Evolutionary conservation across 2,329 filamentous ascomycete genomes (phyloP).

Genomic region (Ophiocordyceps polyrhachis-furcata): DNA sequence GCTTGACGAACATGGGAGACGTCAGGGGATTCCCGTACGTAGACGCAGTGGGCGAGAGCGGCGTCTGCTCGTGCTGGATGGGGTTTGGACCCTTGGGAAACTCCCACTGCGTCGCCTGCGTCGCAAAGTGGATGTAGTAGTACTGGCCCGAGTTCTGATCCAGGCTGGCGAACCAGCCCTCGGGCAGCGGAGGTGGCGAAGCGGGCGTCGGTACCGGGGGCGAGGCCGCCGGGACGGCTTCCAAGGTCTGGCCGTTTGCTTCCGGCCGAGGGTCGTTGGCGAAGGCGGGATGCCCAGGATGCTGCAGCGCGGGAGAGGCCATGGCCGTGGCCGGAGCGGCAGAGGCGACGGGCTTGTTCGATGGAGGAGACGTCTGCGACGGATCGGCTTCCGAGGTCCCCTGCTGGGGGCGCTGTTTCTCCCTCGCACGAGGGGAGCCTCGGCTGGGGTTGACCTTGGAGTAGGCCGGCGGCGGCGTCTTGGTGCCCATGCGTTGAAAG

Average conservation of each 20-base stretch:
- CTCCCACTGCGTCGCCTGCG: constrained; percentile 95
- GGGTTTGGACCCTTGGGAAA: constrained; percentile 93
- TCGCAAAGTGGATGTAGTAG: constrained; percentile 94
- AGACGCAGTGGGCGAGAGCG: constrained; percentile 64
- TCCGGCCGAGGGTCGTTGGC: constrained; percentile 57
- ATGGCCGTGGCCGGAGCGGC: constrained; percentile 10
- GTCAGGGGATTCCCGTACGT: constrained; percentile 57
- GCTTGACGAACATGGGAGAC: constrained; percentile 45
- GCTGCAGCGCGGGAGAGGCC: constrained; percentile 30
- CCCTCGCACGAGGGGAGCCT: constrained; percentile 50
- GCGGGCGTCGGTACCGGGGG: constrained; percentile 38
- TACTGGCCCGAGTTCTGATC: constrained; percentile 94
- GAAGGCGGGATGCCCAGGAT: constrained; percentile 69
- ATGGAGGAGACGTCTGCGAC: constrained; percentile 9
- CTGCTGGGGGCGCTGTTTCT: constrained; percentile 46
- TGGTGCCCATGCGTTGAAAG: constrained; percentile 62
- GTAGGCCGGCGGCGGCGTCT: constrained; percentile 88
- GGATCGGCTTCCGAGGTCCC: constrained; percentile 3
- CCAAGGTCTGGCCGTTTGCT: constrained; percentile 27
- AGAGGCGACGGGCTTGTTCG: constrained; percentile 11
- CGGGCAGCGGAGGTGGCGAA: constrained; percentile 81
- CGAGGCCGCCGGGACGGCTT: constrained; percentile 23
- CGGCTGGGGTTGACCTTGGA: constrained; percentile 48
- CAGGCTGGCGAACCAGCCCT: constrained; percentile 95
- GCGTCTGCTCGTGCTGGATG: constrained; percentile 61